These are phyloP conservation scores for Psilocybe tampanensis DNA, from an alignment of 768 basidiomycete species.

Conservation along the genomic window DNA sequence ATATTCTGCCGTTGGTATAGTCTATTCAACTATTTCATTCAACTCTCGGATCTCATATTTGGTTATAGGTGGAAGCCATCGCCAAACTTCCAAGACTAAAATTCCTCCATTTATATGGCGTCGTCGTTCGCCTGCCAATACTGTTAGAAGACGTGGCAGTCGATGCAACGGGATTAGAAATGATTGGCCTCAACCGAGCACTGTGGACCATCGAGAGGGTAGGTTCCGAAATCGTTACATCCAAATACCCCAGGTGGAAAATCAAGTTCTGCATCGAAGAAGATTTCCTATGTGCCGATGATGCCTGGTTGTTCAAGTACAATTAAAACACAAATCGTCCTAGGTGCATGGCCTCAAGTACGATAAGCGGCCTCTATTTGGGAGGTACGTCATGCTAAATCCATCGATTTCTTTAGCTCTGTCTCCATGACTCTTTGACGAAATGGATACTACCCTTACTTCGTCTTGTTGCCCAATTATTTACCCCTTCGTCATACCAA, in stretches of 20 bases:
- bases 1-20: slow-evolving; percentile 30
- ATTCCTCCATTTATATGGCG: slow-evolving; percentile 42
- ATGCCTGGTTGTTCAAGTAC: slow-evolving; percentile 44
- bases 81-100: slow-evolving; percentile 29
- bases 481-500: too few relatives aligned
- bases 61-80: slow-evolving; percentile 26
- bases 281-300: slow-evolving; percentile 37
- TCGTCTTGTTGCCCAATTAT: too few relatives aligned
- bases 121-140: slow-evolving; percentile 30
- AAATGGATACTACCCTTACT: too few relatives aligned
- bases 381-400: slow-evolving; percentile 17
- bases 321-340: slow-evolving; percentile 17
- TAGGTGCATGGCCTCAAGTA: slow-evolving; percentile 12
- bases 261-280: slow-evolving; percentile 40
- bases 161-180: slow-evolving; percentile 32
- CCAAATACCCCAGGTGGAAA: slow-evolving; percentile 41
- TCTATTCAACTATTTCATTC: background rate
- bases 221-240: slow-evolving; percentile 27
- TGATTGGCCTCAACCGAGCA: slow-evolving; percentile 40
- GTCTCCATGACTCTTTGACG: background rate
- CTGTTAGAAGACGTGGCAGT: slow-evolving; percentile 34
- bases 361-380: slow-evolving; percentile 13
- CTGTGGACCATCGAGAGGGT: slow-evolving; percentile 38
- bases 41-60: background rate
- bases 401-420: background rate